phyloP scores from a whole-genome alignment of 176 grass and related monocot species.

The Calamus simplicifolius region DNA sequence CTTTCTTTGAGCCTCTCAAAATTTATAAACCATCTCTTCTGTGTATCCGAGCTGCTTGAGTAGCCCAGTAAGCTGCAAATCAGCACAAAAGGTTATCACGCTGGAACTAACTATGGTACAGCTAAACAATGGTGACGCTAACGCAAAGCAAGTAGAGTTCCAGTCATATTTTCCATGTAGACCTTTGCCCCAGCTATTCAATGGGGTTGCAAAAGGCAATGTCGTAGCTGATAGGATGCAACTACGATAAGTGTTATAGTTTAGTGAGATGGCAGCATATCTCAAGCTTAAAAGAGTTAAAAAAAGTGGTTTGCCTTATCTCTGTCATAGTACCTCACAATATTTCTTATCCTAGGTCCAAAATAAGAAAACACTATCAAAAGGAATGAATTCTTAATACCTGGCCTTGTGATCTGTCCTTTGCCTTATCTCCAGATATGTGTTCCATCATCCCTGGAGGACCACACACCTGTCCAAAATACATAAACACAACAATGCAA shows the following conservation, averaged over 20 bases:
- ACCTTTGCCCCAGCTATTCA: too few relatives aligned
- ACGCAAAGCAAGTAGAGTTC: too few relatives aligned
- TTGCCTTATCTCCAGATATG: conserved; percentile 82
- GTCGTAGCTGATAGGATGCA: too few relatives aligned
- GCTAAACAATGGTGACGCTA: neutral
- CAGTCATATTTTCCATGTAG: too few relatives aligned
- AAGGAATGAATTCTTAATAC: conserved; percentile 21
- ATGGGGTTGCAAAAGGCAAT: too few relatives aligned
- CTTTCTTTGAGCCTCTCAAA: conserved; percentile 33
- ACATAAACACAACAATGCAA: neutral
- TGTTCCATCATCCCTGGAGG: conserved; percentile 97
- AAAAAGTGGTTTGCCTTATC: too few relatives aligned
- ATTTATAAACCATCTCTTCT: conserved; percentile 82
- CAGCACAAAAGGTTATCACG: conserved; percentile 2
- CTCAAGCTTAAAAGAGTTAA: too few relatives aligned
- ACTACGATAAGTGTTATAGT: too few relatives aligned
- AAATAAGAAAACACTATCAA: conserved; percentile 3
- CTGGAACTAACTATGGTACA: neutral
- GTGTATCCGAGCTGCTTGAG: conserved; percentile 87
- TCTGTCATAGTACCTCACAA: too few relatives aligned
- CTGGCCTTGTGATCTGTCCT: conserved; percentile 86
- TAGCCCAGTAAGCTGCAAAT: conserved; percentile 60
- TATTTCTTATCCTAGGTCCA: neutral
- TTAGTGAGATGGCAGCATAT: too few relatives aligned
- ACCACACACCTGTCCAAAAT: conserved; percentile 81